phyloP scores from a whole-genome alignment of 2,329 filamentous ascomycete genomes.

The Nemania bipapillata region DNA sequence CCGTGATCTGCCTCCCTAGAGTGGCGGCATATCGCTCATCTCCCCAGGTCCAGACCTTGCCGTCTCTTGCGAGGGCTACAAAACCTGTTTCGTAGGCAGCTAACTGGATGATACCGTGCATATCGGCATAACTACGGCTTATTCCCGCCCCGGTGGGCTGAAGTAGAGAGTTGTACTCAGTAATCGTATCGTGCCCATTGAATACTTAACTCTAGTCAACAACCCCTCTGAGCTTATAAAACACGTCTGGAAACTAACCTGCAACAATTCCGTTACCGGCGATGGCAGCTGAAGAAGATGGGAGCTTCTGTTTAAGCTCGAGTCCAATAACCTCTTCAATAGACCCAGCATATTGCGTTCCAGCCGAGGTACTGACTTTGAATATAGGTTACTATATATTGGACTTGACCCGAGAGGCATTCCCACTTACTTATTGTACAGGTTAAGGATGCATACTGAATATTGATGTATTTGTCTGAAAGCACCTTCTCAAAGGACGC shows the following conservation, averaged over 20 bases:
- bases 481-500: constrained; percentile 58
- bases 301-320: constrained; percentile 41
- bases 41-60: constrained; percentile 64
- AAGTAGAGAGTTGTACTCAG: constrained; percentile 45
- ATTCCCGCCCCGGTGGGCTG: constrained; percentile 18
- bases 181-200: constrained; percentile 44
- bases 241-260: constrained; percentile 41
- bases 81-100: constrained; percentile 63
- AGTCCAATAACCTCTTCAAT: constrained; percentile 41
- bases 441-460: constrained; percentile 47
- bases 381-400: constrained; percentile 21
- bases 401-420: not conserved
- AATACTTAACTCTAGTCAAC: constrained; percentile 42
- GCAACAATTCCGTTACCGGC: constrained; percentile 52
- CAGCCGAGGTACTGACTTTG: constrained; percentile 43
- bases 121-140: constrained; percentile 40
- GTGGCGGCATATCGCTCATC: constrained; percentile 68
- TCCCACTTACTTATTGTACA: constrained; percentile 61
- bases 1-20: constrained; percentile 63
- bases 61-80: constrained; percentile 57
- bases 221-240: constrained; percentile 15
- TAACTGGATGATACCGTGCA: constrained; percentile 54
- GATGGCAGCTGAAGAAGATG: constrained; percentile 47
- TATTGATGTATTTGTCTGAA: constrained; percentile 51
- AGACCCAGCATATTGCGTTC: constrained; percentile 47